Base-by-base conservation (phyloP, 2,329 filamentous ascomycete species). In the Dothidotthia symphoricarpi region DNA sequence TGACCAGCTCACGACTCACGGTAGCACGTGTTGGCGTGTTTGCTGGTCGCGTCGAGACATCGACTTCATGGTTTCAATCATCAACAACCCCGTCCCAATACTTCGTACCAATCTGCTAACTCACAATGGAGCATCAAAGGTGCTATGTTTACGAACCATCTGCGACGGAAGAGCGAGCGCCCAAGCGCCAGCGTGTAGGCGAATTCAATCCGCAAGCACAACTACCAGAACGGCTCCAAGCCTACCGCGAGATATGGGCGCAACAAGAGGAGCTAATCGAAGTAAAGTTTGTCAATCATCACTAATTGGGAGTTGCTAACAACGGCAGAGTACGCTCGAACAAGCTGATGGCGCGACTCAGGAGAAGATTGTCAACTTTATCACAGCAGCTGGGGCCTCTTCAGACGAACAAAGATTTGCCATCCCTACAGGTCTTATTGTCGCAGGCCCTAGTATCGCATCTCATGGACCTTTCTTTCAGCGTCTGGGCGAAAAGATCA, bases 401-500 rank as follows among this genome's bases (percentile, higher is more conserved):
- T 33, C 48, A 42, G 46, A 53, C 19, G 45, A 55, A 43, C 39
- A 43, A 27, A 47, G 57, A 29, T 68, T 71, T 31, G 78, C 76
- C 58, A 76, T 88, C 26, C 81, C 84, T 0, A 78, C 83, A 6
- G 84, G 79, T 2, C 83, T 91, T 50, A 81, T 91, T 51, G 77
- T 88, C 41, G 86, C 85, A 7, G 88, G 87, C 0, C 85, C 87
- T 6, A 88, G 87, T 48, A 84, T 89, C 51, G 82, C 85, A 24
- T 85, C 84, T 2, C 85, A 89, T 61, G 78, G 81, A 28, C 72
- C 85, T 10, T 73, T 90, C n/a, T 89, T 89, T 51, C 74, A 80
- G 41, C 84, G 88, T 61, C 69, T 90, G 9, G 76, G 78, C 10
- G 47, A 57, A 39, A 59, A 56, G 19, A 67, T 71, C 40, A 58